phyloP scores from a whole-genome alignment of 2,329 filamentous ascomycete species.

The Aureobasidium uvarum region DNA sequence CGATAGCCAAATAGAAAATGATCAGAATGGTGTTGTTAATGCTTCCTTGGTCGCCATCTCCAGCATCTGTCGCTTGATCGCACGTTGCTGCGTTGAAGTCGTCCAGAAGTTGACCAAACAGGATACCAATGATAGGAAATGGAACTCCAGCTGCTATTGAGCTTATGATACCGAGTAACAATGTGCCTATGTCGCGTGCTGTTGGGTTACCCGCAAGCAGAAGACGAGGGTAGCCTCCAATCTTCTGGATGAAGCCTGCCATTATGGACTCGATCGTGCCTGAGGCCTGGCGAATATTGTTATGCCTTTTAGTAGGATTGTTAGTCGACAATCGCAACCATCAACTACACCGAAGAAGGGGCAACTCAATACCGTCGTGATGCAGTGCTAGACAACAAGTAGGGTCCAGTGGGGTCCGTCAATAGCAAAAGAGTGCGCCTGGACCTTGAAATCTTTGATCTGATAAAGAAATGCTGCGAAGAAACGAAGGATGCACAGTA shows the following conservation, averaged over 20 bases:
- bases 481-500: slow-evolving; percentile 16
- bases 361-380: slow-evolving; percentile 1
- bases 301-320: neutral
- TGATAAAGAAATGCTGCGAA: slow-evolving; percentile 13
- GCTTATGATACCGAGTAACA: slow-evolving; percentile 26
- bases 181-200: slow-evolving; percentile 29
- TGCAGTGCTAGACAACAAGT: neutral
- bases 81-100: slow-evolving; percentile 60
- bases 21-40: slow-evolving; percentile 59
- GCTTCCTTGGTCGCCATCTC: slow-evolving; percentile 41
- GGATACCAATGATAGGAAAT: slow-evolving; percentile 62
- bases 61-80: slow-evolving; percentile 38
- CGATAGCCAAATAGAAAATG: slow-evolving; percentile 64
- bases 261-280: slow-evolving; percentile 30
- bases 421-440: slow-evolving; percentile 9
- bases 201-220: slow-evolving; percentile 43
- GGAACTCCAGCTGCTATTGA: slow-evolving; percentile 61
- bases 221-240: slow-evolving; percentile 40
- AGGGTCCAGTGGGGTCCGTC: neutral
- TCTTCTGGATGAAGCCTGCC: slow-evolving; percentile 34
- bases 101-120: slow-evolving; percentile 64
- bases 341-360: neutral
- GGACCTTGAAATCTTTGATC: slow-evolving; percentile 6
- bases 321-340: neutral
- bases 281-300: neutral